phyloP scores from a whole-genome alignment of 805 yeast genomes.

The Lachancea kluyveri region DNA sequence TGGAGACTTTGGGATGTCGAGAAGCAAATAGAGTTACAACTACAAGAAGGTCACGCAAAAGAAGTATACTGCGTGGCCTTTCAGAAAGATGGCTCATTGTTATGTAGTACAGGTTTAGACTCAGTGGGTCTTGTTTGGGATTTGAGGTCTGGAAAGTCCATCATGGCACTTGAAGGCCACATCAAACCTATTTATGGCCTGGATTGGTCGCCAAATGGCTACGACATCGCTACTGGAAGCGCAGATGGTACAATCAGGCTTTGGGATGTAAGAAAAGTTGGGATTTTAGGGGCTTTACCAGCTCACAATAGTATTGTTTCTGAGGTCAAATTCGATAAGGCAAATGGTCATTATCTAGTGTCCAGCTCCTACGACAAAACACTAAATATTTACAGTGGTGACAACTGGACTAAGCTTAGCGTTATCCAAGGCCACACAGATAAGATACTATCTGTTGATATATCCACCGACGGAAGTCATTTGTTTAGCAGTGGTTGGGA shows the following conservation, averaged over 20 bases:
- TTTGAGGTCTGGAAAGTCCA: conserved; percentile 64
- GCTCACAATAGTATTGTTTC: conserved; percentile 74
- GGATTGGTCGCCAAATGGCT: conserved; percentile 75
- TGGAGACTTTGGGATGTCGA: conserved; percentile 84
- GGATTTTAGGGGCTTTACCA: conserved; percentile 42
- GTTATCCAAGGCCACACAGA: conserved; percentile 56
- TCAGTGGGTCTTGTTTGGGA: conserved; percentile 78
- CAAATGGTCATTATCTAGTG: conserved; percentile 42
- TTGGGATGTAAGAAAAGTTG: conserved; percentile 73
- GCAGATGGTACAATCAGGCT: conserved; percentile 74
- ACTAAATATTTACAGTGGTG: conserved; percentile 58
- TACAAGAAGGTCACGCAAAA: conserved; percentile 84
- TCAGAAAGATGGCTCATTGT: conserved; percentile 72
- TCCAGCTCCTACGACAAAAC: conserved; percentile 69
- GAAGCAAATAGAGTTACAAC: conserved; percentile 42
- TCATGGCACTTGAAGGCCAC: conserved; percentile 60
- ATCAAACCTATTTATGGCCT: conserved; percentile 61
- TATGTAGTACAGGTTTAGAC: conserved; percentile 77
- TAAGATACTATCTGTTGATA: conserved; percentile 66
- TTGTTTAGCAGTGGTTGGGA: conserved; percentile 81
- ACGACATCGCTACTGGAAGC: conserved; percentile 73
- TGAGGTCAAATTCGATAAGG: conserved; percentile 47
- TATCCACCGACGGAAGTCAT: conserved; percentile 35
- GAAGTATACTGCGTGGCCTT: conserved; percentile 58
- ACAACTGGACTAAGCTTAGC: conserved; percentile 57